These are phyloP conservation scores for Plasmodium cynomolgi DNA, from an alignment of 169 alveolate species.

Conservation along the genomic window DNA sequence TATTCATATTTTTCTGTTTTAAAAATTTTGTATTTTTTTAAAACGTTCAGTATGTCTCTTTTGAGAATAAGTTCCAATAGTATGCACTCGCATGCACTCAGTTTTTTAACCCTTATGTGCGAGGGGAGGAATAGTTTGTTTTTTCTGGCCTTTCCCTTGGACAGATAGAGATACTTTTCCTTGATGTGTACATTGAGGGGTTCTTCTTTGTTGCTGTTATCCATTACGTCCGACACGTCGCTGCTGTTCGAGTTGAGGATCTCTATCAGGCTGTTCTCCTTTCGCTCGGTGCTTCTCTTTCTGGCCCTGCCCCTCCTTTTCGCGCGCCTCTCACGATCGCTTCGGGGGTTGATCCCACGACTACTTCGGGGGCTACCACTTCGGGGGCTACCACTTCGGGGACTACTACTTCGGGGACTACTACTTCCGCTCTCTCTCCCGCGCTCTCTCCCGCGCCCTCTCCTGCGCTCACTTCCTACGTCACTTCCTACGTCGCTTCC, in stretches of 20 bases:
- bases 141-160: conserved; percentile 36
- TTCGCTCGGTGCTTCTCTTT: not conserved
- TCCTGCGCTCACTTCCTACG: not conserved
- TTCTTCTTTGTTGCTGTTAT: conserved; percentile 31
- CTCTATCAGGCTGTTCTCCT: conserved; percentile 41
- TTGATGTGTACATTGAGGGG: conserved; percentile 46
- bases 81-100: conserved; percentile 68
- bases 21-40: conserved; percentile 60
- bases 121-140: conserved; percentile 36
- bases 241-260: conserved; percentile 62
- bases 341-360: not conserved
- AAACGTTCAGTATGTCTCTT: conserved; percentile 38
- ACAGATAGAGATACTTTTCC: conserved; percentile 45
- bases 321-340: not conserved
- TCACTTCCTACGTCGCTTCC: not conserved
- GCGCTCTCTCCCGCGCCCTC: not conserved
- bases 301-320: not conserved
- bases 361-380: not conserved
- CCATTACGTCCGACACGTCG: conserved; percentile 39
- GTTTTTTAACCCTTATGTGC: conserved; percentile 51
- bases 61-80: conserved; percentile 40
- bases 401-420: not conserved
- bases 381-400: not conserved
- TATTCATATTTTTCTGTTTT: conserved; percentile 67
- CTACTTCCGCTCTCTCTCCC: not conserved